phyloP scores from a whole-genome alignment of 305 asterid genomes.

The Plantago lanceolata region DNA sequence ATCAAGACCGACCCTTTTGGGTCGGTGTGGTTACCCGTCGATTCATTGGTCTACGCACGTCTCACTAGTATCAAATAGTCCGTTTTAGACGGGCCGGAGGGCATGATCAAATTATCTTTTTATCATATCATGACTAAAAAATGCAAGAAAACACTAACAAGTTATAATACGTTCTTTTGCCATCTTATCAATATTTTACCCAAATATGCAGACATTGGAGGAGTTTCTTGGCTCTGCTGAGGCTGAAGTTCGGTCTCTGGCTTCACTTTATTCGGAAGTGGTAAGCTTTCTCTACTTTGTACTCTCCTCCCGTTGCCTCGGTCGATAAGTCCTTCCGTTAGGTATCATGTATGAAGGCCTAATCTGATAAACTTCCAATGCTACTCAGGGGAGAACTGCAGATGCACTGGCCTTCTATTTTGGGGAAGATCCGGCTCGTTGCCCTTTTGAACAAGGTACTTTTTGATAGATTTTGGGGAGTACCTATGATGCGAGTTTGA shows the following conservation, averaged over 20 bases:
- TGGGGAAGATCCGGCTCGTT: conserved; percentile 85
- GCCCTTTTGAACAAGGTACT: conserved; percentile 88
- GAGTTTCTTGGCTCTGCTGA: conserved; percentile 63
- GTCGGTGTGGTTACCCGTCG: too few relatives aligned
- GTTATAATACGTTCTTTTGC: too few relatives aligned
- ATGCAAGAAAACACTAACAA: too few relatives aligned
- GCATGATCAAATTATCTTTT: too few relatives aligned
- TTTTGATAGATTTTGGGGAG: neutral
- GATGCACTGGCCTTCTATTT: conserved; percentile 76
- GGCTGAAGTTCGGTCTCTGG: conserved; percentile 70
- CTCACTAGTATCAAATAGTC: too few relatives aligned
- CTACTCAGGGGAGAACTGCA: conserved; percentile 68
- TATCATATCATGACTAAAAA: too few relatives aligned
- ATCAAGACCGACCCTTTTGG: too few relatives aligned
- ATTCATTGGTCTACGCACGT: too few relatives aligned
- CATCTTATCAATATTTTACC: conserved; percentile 13
- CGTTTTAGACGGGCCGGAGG: too few relatives aligned
- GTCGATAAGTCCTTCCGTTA: neutral
- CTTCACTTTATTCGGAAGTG: conserved; percentile 66
- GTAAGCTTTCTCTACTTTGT: conserved; percentile 32
- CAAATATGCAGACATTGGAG: conserved; percentile 46
- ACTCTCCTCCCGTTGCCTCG: neutral
- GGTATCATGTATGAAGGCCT: conserved; percentile 4
- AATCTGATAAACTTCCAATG: conserved; percentile 23
- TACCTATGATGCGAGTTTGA: neutral